A percentile compares a stretch with the other conserved stretches of the same genome.
phyloP scores from a whole-genome alignment of 169 alveolate species.

The Babesia caballi region DNA sequence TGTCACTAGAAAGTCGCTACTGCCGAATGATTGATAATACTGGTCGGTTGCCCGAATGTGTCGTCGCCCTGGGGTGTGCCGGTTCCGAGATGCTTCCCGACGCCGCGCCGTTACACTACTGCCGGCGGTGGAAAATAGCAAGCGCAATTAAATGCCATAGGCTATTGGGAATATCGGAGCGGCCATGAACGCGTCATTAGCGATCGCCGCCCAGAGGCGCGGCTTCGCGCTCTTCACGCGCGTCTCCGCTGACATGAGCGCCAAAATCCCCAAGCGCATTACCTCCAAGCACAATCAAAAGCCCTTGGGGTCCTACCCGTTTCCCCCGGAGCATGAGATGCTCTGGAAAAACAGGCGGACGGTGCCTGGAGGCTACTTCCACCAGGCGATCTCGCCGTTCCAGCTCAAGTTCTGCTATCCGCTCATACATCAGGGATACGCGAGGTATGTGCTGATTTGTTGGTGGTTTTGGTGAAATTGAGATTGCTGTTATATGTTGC shows the following conservation, averaged over 20 bases:
- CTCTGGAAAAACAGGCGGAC: conserved; percentile 83
- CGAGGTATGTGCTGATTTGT: conserved; percentile 71
- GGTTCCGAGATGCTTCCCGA: too few species aligned
- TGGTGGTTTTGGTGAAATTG: too few species aligned
- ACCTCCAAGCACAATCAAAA: conserved; percentile 78
- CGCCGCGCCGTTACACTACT: too few species aligned
- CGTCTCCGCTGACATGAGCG: conserved; percentile 32
- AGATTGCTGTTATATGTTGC: too few species aligned
- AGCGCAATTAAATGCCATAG: too few species aligned
- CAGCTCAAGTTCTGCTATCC: conserved; percentile 83
- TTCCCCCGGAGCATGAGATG: conserved; percentile 85
- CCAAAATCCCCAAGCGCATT: conserved; percentile 46
- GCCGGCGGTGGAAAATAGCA: too few species aligned
- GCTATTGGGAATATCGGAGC: too few species aligned
- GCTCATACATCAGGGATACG: conserved; percentile 81
- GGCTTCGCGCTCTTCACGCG: conserved; percentile 43
- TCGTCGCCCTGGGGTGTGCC: neutral
- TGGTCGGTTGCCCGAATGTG: too few species aligned
- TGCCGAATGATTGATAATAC: too few species aligned
- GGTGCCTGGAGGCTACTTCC: conserved; percentile 82
- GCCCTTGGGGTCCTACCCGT: conserved; percentile 83
- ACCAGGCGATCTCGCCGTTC: conserved; percentile 84
- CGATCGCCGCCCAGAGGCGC: conserved; percentile 11
- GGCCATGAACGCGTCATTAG: neutral
- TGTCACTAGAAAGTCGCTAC: too few species aligned